Evolutionary conservation across 2,329 filamentous ascomycete species (phyloP), one percentile per base, ranked within the genome.

Genomic region (Furcasterigmium sp.): DNA sequence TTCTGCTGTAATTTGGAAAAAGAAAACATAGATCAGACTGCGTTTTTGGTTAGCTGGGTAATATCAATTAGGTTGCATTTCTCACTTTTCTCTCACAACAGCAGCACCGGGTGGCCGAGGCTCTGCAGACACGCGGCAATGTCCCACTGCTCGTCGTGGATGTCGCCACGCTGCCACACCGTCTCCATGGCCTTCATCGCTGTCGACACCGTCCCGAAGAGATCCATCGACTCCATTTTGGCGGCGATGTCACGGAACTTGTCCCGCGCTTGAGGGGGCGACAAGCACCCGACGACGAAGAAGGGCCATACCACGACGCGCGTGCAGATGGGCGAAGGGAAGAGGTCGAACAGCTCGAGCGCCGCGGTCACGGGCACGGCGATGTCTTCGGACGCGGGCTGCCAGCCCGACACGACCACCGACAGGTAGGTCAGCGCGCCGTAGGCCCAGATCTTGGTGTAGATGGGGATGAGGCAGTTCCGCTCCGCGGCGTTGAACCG

Each of bases 391-490:
- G 60, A 66, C 0, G 63, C 62, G 1, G 72, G 72, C 46, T 74
- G 71, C 73, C 72, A 77, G 4, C 73, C 75, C 2, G 64, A 67
- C 3, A 74, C 60, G 17, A 76, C 70, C 4, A 74, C 67, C 11
- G 63, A 57, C 11, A 77, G 63, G 45, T 76, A 76, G 8, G 67
- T 63, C 2, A 73, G 57, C 1, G 68, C 60, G 1, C 70, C 72
- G 36, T 73, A 64, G 1, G 69, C 67, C 74, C 73, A 77, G 34
- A 74, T 65, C 13, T 53, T 21, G 56, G 57, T 60, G 59, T 8
- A 61, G 18, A 49, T 39, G 5, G 25, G 29, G 5, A 41, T n/a
- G 19, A 41, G 26, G 15, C 32, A 35, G n/a, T 17, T 7, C 17
- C 17, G 15, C 8, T 35, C 32, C n/a, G n/a, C 32, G n/a, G 14